phyloP scores from a whole-genome alignment of 1,284 basidiomycete species.

The Abortiporus biennis region DNA sequence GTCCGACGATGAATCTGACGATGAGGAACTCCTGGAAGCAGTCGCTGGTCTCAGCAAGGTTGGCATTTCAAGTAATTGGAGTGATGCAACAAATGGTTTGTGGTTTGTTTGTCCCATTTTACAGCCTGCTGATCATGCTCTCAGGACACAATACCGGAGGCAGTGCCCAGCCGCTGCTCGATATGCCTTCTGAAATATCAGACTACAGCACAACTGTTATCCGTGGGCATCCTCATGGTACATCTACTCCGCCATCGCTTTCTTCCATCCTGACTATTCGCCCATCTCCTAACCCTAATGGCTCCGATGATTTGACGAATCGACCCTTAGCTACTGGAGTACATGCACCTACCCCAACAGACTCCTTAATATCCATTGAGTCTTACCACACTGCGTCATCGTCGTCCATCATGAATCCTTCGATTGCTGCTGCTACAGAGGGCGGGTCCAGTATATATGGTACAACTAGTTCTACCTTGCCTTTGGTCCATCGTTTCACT shows the following conservation, averaged over 20 bases:
- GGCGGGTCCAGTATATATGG: constrained; percentile 62
- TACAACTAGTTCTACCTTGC: constrained; percentile 29
- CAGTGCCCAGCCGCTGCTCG: constrained; percentile 53
- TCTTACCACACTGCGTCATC: constrained; percentile 64
- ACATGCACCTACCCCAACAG: constrained; percentile 21
- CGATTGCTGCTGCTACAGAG: constrained; percentile 62
- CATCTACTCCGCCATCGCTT: constrained; percentile 45
- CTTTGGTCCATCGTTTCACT: constrained; percentile 77
- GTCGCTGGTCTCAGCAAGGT: constrained; percentile 51
- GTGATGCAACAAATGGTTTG: constrained; percentile 33
- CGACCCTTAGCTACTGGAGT: constrained; percentile 18
- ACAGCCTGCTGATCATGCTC: background rate
- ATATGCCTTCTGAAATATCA: constrained; percentile 39
- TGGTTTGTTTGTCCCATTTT: constrained; percentile 9
- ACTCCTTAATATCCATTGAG: constrained; percentile 56
- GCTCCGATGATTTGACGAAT: constrained; percentile 18
- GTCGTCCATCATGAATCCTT: constrained; percentile 37
- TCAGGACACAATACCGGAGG: constrained; percentile 16
- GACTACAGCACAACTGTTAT: constrained; percentile 69
- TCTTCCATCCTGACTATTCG: constrained; percentile 73
- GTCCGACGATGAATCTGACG: constrained; percentile 52
- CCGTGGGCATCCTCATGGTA: constrained; percentile 38
- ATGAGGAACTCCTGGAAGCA: constrained; percentile 67
- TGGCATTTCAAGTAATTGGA: constrained; percentile 45
- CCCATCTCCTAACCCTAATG: constrained; percentile 44